phyloP scores from a whole-genome alignment of 1,284 basidiomycete species.

The Trametes versicolor region DNA sequence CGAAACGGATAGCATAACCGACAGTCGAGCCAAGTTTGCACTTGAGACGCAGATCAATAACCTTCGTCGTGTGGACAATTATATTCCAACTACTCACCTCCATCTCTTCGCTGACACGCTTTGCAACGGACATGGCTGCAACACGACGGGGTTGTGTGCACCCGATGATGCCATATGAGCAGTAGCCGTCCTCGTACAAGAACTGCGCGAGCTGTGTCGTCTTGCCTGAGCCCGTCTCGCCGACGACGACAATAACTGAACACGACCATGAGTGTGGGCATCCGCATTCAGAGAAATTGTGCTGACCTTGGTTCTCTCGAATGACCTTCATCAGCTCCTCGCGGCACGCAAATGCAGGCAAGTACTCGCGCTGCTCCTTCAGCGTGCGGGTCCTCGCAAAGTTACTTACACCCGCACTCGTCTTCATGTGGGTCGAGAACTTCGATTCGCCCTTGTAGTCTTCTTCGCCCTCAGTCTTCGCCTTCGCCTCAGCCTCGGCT shows the following conservation, averaged over 20 bases:
- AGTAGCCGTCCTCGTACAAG: constrained; percentile 96
- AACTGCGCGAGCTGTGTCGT: constrained; percentile 95
- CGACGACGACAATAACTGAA: constrained; percentile 90
- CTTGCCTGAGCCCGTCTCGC: constrained; percentile 96
- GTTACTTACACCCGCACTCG: constrained; percentile 78
- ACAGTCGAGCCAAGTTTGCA: constrained; percentile 90
- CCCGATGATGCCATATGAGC: constrained; percentile 87
- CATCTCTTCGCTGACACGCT: constrained; percentile 98
- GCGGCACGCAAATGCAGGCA: constrained; percentile 97
- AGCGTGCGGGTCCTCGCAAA: constrained; percentile 89
- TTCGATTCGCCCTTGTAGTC: constrained; percentile 95
- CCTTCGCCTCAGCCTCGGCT: constrained; percentile 68
- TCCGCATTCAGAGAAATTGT: neutral
- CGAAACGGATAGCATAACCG: constrained; percentile 97
- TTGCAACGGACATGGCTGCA: constrained; percentile 98
- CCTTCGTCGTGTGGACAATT: no score
- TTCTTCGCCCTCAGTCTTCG: constrained; percentile 50
- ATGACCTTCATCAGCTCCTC: constrained; percentile 93
- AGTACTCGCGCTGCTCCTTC: constrained; percentile 95
- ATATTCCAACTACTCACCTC: constrained; percentile 56
- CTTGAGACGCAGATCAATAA: constrained; percentile 46
- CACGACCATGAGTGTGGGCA: neutral
- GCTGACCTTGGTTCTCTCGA: constrained; percentile 93
- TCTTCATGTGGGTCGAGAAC: constrained; percentile 92
- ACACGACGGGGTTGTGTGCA: constrained; percentile 98